Evolutionary conservation across 2,329 filamentous ascomycete genomes (phyloP), one percentile per base, ranked within the genome.

Genomic region (Verticillium zaregamsianum): DNA sequence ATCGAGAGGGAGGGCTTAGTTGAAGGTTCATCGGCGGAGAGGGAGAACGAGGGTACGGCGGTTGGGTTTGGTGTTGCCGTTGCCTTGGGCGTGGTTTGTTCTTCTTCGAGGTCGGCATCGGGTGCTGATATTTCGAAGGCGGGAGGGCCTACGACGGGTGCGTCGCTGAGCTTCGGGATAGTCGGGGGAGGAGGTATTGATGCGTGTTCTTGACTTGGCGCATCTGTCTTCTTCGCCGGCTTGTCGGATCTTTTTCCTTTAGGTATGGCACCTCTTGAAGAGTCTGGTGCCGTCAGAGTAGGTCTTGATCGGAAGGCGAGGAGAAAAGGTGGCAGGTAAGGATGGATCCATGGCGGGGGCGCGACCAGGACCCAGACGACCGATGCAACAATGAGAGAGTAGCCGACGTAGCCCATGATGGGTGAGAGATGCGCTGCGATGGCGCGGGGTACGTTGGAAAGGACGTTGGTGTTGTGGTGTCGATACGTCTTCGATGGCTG

Each of bases 311-410:
- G 54, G 23, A 57, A 67, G 25, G 62, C 65, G 59, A 65, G 66
- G 62, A 79, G 67, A 45, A 81, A 72, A 12, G 72, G 72, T 66
- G 77, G 76, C 57, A 85, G 72, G 49, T 80, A 72, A 15, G 72
- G 73, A 66, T 77, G 76, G 55, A 85, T 73, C 74, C 84, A 81
- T 55, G 79, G 74, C 58, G 81, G 82, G 61, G 82, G 82, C 49
- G 80, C 80, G 64, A 88, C 77, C 67, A 82, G 75, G 65, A 88
- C 73, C 68, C 82, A 84, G 55, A 88, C 79, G 61, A 88, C 74
- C 0, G 86, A 86, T 54, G 82, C 86, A 65, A 89, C 72, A 68
- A 89, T 78, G 65, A 90, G 77, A n/a, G 86, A 86, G 65, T 88
- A 73, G 65, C 84, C 86, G 64, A 89, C 68, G 68, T 86, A 72